Evolutionary conservation across 1,284 basidiomycete genomes (phyloP).

Genomic region (Tausonia pullulans): DNA sequence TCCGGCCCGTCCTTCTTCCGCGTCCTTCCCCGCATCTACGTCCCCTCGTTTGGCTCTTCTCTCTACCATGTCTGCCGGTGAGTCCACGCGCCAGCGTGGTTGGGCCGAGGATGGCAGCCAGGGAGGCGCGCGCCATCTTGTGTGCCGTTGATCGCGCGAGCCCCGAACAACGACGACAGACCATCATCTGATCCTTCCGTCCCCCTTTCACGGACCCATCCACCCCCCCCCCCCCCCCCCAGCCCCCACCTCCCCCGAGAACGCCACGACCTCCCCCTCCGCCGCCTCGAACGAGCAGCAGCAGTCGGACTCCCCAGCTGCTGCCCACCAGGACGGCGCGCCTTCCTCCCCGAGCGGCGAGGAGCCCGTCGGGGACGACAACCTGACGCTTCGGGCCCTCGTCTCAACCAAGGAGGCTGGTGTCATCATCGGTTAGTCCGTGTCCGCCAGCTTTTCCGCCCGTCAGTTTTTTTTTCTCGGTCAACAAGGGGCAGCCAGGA

Average conservation of each 20-base stretch:
- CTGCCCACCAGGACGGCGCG: background rate
- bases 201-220: too few species aligned
- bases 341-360: background rate
- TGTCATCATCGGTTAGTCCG: conserved; percentile 59
- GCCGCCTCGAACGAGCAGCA: background rate
- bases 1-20: background rate
- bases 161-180: background rate
- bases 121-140: background rate
- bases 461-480: background rate
- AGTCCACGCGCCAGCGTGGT: too few species aligned
- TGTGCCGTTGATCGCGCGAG: background rate
- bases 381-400: conserved; percentile 78
- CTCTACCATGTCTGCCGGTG: too few species aligned
- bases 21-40: too few species aligned
- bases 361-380: conserved; percentile 40
- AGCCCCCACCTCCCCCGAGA: background rate
- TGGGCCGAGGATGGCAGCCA: too few species aligned
- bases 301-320: background rate
- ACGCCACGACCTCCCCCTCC: background rate
- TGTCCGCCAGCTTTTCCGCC: background rate
- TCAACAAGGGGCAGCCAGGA: background rate
- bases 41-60: too few species aligned
- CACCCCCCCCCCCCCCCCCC: background rate
- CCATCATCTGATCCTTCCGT: background rate
- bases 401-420: conserved; percentile 94